Evolutionary conservation across 345 rosid species (phyloP).

Genomic region (Eucalyptus guilfoylei): DNA sequence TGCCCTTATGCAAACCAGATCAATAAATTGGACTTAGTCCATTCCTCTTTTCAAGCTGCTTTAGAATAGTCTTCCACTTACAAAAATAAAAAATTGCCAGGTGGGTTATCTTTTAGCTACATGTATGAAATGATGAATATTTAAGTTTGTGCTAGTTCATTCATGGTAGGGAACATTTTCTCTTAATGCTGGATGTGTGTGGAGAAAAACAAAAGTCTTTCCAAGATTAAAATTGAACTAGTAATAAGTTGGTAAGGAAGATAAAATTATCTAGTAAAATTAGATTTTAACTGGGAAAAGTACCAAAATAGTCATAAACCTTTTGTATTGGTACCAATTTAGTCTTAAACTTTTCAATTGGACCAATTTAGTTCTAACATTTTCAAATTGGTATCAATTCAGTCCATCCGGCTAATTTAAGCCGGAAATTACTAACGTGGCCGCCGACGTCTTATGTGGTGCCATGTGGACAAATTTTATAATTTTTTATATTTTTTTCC

Average conservation of each 20-base stretch:
- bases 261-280: background rate
- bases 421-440: no score
- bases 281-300: background rate
- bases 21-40: background rate
- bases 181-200: background rate
- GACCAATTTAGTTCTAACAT: no score
- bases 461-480: no score
- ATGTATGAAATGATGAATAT: background rate
- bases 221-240: background rate
- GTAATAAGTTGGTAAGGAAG: background rate
- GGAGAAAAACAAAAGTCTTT: background rate
- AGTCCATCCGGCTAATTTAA: no score
- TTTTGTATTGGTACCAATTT: no score
- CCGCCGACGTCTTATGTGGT: no score
- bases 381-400: no score
- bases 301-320: no score
- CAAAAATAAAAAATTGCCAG: background rate
- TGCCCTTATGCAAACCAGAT: background rate
- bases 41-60: background rate
- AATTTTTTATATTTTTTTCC: no score
- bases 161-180: background rate
- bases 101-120: background rate
- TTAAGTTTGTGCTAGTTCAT: background rate
- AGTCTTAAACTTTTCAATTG: no score
- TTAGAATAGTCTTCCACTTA: background rate